Conservation (phyloP, 257 asterid genomes). For the Phtheirospermum japonicum region DNA sequence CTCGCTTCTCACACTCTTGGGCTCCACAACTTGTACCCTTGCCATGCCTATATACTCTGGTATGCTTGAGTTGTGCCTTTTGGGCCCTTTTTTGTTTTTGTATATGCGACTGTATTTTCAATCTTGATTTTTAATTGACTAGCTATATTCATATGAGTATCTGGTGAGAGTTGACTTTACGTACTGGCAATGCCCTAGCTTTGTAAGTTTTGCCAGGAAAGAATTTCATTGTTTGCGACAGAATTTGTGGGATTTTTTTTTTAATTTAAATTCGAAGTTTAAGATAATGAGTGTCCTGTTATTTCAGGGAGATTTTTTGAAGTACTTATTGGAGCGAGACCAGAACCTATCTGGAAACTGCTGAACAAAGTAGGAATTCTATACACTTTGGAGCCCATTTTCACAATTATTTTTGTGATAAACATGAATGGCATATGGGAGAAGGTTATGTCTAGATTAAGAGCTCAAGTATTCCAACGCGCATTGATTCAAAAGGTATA, state of each 20-base stretch:
- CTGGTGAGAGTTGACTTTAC: no score
- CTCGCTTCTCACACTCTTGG: constrained; percentile 56
- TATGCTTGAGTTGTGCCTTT: constrained; percentile 24
- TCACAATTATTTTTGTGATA: no score
- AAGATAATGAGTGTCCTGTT: no score
- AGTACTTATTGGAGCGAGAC: constrained; percentile 75
- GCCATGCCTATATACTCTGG: constrained; percentile 84
- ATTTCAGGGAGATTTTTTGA: constrained; percentile 81
- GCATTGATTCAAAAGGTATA: constrained; percentile 91
- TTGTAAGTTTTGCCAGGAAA: not conserved
- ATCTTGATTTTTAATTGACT: no score
- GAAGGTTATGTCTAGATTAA: constrained; percentile 93
- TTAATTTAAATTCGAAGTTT: no score
- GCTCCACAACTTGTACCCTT: constrained; percentile 70
- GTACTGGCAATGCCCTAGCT: no score
- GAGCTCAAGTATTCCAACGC: constrained; percentile 92
- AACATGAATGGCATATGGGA: no score
- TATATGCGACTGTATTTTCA: not conserved
- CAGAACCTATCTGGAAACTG: constrained; percentile 65
- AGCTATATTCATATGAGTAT: no score
- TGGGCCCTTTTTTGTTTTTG: not conserved
- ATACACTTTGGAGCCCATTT: no score
- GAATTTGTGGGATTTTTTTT: no score
- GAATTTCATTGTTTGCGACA: no score
- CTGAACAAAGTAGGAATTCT: constrained; percentile 67